Conservation (phyloP, 257 asterid species). For the Solanum clarkiae region DNA sequence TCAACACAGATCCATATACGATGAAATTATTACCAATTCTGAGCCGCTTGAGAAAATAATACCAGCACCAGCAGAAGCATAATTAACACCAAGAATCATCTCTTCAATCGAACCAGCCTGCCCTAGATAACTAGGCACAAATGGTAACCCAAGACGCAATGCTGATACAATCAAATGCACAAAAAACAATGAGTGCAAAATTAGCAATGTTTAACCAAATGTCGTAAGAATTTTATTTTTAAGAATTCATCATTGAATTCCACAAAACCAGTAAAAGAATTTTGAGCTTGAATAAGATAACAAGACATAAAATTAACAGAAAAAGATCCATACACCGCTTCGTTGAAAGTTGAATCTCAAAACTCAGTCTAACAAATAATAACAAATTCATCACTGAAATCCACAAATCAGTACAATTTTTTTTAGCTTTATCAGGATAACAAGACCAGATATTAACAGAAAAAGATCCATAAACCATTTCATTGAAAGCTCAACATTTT, state of each 20-base stretch:
- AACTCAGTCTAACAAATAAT: not conserved
- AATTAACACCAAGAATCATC: conserved; percentile 69
- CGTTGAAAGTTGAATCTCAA: not conserved
- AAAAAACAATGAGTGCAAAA: not conserved
- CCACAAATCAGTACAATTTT: not conserved
- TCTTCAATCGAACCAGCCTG: conserved; percentile 46
- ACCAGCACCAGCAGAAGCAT: conserved; percentile 97
- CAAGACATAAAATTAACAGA: not conserved
- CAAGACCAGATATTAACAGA: not conserved
- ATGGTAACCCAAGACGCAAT: conserved; percentile 65
- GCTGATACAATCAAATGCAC: conserved; percentile 33
- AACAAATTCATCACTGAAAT: not conserved
- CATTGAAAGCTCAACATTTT: not conserved
- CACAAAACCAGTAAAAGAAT: not conserved
- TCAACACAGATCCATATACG: not conserved
- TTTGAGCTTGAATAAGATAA: not conserved
- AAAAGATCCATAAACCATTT: not conserved
- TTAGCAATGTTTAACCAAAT: not conserved
- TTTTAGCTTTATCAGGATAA: not conserved
- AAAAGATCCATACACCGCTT: not conserved
- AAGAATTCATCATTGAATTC: not conserved
- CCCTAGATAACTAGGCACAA: conserved; percentile 80
- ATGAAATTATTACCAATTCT: conserved; percentile 48
- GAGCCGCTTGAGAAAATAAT: conserved; percentile 91
- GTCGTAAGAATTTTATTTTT: not conserved